A percentile compares a stretch with the other conserved stretches of the same genome.
These are phyloP conservation scores for Yamadazyma trypodendri DNA, from an alignment of 1,139 yeast species.

Conservation along the genomic window DNA sequence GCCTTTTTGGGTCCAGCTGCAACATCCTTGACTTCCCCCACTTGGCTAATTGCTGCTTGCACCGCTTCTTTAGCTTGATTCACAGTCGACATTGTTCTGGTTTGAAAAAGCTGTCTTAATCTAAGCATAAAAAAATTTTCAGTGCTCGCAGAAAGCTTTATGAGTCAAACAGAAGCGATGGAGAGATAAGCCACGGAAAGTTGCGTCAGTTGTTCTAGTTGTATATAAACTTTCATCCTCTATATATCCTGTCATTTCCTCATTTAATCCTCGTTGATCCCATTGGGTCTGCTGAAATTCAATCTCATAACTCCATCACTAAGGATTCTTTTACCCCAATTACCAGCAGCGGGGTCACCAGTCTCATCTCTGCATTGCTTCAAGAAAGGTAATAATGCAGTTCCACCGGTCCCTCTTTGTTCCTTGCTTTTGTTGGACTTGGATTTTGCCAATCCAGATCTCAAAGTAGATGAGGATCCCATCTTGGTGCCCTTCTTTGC, in stretches of 20 bases:
- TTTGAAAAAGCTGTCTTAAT: conserved; percentile 10
- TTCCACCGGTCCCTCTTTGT: conserved; percentile 90
- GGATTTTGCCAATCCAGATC: conserved; percentile 60
- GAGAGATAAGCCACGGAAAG: not conserved
- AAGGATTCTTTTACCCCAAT: conserved; percentile 79
- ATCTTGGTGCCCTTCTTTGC: conserved; percentile 54
- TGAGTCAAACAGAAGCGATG: conserved; percentile 1
- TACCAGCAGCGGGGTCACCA: conserved; percentile 87
- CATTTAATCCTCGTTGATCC: conserved; percentile 28
- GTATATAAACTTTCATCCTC: not conserved
- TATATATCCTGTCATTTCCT: not conserved
- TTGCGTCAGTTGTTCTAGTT: not conserved
- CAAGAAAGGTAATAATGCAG: conserved; percentile 84
- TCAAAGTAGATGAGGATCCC: conserved; percentile 54
- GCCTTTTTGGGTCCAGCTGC: conserved; percentile 4
- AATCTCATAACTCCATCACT: conserved; percentile 57
- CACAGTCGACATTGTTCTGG: conserved; percentile 28
- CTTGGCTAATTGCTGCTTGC: conserved; percentile 5
- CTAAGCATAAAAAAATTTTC: conserved; percentile 10
- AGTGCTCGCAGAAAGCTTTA: conserved; percentile 4
- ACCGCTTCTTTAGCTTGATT: conserved; percentile 7
- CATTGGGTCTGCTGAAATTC: conserved; percentile 36
- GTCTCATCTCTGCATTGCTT: conserved; percentile 97
- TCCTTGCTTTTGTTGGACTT: conserved; percentile 48
- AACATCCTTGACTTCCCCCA: conserved; percentile 2